Base-by-base conservation (phyloP, 73 alveolate genomes). In the Uronychia setigera region DNA sequence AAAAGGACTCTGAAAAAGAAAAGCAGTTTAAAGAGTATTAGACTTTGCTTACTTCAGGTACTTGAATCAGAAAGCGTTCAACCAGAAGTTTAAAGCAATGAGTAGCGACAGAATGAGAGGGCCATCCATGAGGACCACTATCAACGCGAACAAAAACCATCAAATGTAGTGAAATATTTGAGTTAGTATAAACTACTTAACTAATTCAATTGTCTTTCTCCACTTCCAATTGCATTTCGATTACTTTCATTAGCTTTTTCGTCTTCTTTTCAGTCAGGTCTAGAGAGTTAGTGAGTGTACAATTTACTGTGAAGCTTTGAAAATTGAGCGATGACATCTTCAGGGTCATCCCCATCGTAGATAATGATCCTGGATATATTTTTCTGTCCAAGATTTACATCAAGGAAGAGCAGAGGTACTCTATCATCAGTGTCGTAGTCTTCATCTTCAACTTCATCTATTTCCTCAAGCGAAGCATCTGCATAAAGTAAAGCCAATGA, bases 261-360 rank as follows among this genome's bases (percentile, higher is more conserved):
- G 32, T 67, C 32, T 67, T 67, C 29, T 67, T 67, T 28, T 67
- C 79, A 13, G 79, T 5, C 29, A 67, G 30, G 29, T 67, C 79
- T 67, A 13, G 32, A 13, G 32, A 1, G 9, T 13, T 13, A 67
- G 30, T 5, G 19, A 46, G 67, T 11, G 19, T 46, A n/a, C n/a
- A n/a, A n/a, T n/a, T n/a, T 84, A 85, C 93, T 78, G 35, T 88
- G 90, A 28, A 32, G 60, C 31, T 67, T 87, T 0, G 81, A 82
- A 85, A 90, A 90, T 76, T 32, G n/a, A 26, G 35, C 59, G 0
- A 86, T 88, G 33, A 90, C 80, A 25, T 86, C 89, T 30, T 87
- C 33, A 57, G 96, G 93, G 35, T 83, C 84, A 77, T 91, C 96
- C 29, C 91, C 93, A 58, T 91, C 96, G 79, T 74, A 91, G 29